phyloP scores from a whole-genome alignment of 352 stramenopile species.

The Phytophthora megakarya region DNA sequence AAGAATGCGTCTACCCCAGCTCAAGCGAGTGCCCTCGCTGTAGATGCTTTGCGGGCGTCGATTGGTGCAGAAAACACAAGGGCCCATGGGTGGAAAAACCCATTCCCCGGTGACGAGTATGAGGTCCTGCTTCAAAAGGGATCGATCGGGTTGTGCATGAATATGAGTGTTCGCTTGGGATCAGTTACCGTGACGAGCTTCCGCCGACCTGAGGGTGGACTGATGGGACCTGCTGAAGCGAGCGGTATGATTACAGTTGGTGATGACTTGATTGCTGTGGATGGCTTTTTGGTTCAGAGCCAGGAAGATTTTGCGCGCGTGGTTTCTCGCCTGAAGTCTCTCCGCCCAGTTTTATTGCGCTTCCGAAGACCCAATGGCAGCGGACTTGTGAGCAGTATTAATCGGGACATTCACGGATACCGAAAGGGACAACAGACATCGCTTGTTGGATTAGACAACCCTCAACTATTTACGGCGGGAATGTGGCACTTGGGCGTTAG shows the following conservation, averaged over 20 bases:
- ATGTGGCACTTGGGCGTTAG: constrained; percentile 88
- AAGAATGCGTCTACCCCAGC: constrained; percentile 64
- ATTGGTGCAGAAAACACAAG: constrained; percentile 43
- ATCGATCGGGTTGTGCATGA: constrained; percentile 88
- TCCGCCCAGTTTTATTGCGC: constrained; percentile 78
- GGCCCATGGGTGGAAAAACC: constrained; percentile 70
- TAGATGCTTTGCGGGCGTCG: constrained; percentile 69
- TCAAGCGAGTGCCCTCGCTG: constrained; percentile 69
- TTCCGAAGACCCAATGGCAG: constrained; percentile 64
- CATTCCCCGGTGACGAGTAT: constrained; percentile 76
- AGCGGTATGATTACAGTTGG: constrained; percentile 78
- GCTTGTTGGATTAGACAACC: constrained; percentile 70
- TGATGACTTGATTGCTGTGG: constrained; percentile 85
- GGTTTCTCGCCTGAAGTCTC: constrained; percentile 80
- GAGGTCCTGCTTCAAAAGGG: constrained; percentile 89
- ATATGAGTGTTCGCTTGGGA: constrained; percentile 86
- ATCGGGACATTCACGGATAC: constrained; percentile 55
- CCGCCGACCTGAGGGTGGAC: constrained; percentile 64
- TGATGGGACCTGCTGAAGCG: constrained; percentile 83
- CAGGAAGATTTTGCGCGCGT: constrained; percentile 86
- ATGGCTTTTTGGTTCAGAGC: constrained; percentile 74
- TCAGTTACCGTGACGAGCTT: constrained; percentile 87
- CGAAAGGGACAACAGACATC: constrained; percentile 68
- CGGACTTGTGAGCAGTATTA: constrained; percentile 42
- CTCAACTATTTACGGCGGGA: constrained; percentile 71